Evolutionary conservation across 345 rosid species (phyloP).

Genomic region (Populus ilicifolia): DNA sequence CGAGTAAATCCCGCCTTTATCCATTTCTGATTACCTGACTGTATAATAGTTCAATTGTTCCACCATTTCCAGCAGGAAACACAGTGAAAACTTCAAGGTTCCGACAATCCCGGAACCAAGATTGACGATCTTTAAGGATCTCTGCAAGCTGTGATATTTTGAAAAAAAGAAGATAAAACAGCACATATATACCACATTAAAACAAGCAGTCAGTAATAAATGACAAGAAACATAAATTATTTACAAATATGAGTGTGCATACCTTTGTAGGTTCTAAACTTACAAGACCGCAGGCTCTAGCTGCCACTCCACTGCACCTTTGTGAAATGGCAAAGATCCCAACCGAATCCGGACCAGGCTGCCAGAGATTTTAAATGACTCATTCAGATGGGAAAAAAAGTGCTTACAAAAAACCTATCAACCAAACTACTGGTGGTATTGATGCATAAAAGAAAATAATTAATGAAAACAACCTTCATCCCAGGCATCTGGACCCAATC

Average conservation of each 20-base stretch:
- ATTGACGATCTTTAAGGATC: conserved; percentile 96
- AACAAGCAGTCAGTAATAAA: neutral
- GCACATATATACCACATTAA: neutral
- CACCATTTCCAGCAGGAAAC: conserved; percentile 95
- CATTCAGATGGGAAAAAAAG: neutral
- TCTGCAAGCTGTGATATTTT: conserved; percentile 67
- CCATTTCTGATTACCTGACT: conserved; percentile 54
- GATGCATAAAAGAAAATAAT: neutral
- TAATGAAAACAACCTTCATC: conserved; percentile 75
- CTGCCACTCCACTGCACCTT: conserved; percentile 99
- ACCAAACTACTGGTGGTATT: neutral
- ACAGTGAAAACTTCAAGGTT: conserved; percentile 93
- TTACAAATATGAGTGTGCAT: neutral
- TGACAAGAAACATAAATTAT: neutral
- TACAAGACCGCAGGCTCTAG: conserved; percentile 99
- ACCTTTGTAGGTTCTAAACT: conserved; percentile 96
- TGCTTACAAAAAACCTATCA: neutral
- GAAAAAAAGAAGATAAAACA: neutral
- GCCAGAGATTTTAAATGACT: conserved; percentile 13
- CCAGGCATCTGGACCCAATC: conserved; percentile 99
- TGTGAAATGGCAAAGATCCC: conserved; percentile 99
- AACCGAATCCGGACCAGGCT: conserved; percentile 99
- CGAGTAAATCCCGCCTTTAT: conserved; percentile 4
- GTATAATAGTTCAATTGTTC: conserved; percentile 89
- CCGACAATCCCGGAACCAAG: conserved; percentile 99